phyloP scores from a whole-genome alignment of 805 yeast species.

The Scheffersomyces coipomensis region DNA sequence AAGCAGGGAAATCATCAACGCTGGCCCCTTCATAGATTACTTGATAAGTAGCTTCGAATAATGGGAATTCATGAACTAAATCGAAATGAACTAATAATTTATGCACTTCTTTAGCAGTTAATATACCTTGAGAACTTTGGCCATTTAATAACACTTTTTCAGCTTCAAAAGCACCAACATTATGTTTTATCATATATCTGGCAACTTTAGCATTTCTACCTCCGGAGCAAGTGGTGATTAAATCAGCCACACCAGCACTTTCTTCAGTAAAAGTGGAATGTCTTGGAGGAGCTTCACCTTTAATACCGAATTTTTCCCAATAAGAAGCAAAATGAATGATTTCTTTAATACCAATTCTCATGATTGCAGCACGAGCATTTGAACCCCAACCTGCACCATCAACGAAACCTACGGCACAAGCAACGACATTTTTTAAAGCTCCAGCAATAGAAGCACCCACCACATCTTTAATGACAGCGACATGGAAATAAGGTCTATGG shows the following conservation, averaged over 20 bases:
- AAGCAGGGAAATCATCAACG: slow-evolving; percentile 70
- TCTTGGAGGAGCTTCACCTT: slow-evolving; percentile 54
- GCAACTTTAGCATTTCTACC: slow-evolving; percentile 96
- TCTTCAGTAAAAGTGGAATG: slow-evolving; percentile 87
- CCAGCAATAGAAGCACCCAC: slow-evolving; percentile 97
- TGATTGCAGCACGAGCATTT: slow-evolving; percentile 96
- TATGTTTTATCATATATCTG: slow-evolving; percentile 76
- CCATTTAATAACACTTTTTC: slow-evolving; percentile 89
- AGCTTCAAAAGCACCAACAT: slow-evolving; percentile 73
- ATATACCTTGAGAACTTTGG: slow-evolving; percentile 94
- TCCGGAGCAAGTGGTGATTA: slow-evolving; percentile 96
- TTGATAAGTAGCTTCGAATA: slow-evolving; percentile 75
- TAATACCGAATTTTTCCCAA: slow-evolving; percentile 57
- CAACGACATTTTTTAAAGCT: slow-evolving; percentile 94
- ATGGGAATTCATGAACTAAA: slow-evolving; percentile 72
- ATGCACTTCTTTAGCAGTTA: slow-evolving; percentile 88
- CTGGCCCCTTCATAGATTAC: slow-evolving; percentile 74
- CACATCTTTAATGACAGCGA: slow-evolving; percentile 85
- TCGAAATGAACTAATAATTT: slow-evolving; percentile 63
- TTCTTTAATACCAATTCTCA: slow-evolving; percentile 93
- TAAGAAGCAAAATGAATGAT: slow-evolving; percentile 74
- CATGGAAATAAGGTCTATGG: slow-evolving; percentile 99
- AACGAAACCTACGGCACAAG: slow-evolving; percentile 94
- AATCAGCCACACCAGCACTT: slow-evolving; percentile 96
- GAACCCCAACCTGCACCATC: slow-evolving; percentile 99